Base-by-base conservation (phyloP, 495 filamentous ascomycete species). In the Penicillium ucsense region DNA sequence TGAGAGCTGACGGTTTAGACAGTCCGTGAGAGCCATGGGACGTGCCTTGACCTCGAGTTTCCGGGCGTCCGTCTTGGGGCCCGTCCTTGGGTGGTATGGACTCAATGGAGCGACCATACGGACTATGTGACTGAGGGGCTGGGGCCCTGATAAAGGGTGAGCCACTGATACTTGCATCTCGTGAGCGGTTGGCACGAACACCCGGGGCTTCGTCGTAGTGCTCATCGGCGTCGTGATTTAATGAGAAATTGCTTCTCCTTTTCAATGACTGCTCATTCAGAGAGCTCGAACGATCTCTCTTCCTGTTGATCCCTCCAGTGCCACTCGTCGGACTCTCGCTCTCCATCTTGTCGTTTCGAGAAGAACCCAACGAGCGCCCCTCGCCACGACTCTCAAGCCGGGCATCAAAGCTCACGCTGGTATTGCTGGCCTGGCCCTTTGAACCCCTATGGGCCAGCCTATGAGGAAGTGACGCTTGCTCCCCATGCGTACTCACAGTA, bases 111-210 rank as follows among this genome's bases (percentile, higher is more conserved):
- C 55, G 63, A 8, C 63, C 61, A 30, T 67, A 50, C 5, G 60
- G 62, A 35, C 59, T 70, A 11, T 63, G 55, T 29, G 61, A 42
- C 34, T 63, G 61, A n/a, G 53, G 55, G 1, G 53, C 35, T 10
- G 66, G 58, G 6, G 62, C 62, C 38, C 68, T 62, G 36, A 62
- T 55, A 38, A 72, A 72, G n/a, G 68, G 68, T 2, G 68, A 70
- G 8, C 68, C 68, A 49, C 62, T 72, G 43, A 72, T 70, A 33
- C 65, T 68, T 12, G 52, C 63, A 55, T 67, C 61, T 3, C 62
- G 63, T 44, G 68, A 67, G 34, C 44, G 48, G 46, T 57, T 48
- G 8, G 55, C 59, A n/a, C 54, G 55, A 9, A 62, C 27, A 45
- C 57, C 63, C 10, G 47, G 43, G 7, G 41, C 38, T 6, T 55